Percentiles rank a stretch among this genome's conserved stretches.
These are phyloP conservation scores for Reutealis trisperma DNA, from an alignment of 345 rosid species.

Conservation along the genomic window DNA sequence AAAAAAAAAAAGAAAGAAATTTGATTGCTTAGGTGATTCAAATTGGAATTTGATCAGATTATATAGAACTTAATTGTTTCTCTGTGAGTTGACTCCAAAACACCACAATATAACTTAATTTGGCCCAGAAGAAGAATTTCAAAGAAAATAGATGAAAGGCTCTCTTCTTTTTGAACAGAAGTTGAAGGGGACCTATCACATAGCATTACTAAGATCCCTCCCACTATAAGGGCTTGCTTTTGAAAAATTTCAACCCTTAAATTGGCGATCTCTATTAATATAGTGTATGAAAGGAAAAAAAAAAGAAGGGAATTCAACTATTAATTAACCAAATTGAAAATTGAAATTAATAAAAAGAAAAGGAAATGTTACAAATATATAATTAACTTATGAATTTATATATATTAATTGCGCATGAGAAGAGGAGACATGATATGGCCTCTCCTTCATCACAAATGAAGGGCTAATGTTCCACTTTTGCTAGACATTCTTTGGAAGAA, in stretches of 20 bases:
- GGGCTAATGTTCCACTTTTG: slow-evolving; percentile 41
- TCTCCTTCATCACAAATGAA: slow-evolving; percentile 30
- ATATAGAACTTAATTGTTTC: no score
- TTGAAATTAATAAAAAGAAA: not conserved
- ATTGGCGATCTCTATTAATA: not conserved
- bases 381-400: not conserved
- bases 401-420: slow-evolving; percentile 20
- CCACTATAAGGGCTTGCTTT: slow-evolving; percentile 20
- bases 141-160: slow-evolving; percentile 22
- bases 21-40: not conserved
- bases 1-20: not conserved
- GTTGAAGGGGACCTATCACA: slow-evolving; percentile 23
- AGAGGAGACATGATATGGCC: slow-evolving; percentile 24
- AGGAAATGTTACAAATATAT: not conserved
- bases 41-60: no score
- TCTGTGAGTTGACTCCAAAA: not conserved
- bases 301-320: not conserved
- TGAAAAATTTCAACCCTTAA: slow-evolving; percentile 2
- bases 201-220: slow-evolving; percentile 37
- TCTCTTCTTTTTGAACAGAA: slow-evolving; percentile 2
- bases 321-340: not conserved
- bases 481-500: slow-evolving; percentile 35
- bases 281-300: no score
- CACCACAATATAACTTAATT: not conserved
- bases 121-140: slow-evolving; percentile 28